Base-by-base conservation (phyloP, 108 stramenopile genomes). In the Bacterosira constricta region DNA sequence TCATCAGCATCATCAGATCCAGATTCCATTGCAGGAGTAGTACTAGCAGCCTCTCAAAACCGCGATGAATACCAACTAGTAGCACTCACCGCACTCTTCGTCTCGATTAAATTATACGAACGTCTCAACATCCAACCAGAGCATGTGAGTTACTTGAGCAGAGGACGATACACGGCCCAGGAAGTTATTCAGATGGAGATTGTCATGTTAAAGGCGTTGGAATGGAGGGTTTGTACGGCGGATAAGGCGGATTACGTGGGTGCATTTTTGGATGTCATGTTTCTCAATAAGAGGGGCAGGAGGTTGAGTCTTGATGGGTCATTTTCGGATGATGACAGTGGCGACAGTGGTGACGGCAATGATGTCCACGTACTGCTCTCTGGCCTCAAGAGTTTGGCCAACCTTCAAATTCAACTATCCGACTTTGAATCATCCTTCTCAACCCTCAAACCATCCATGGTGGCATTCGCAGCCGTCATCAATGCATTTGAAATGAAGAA, bases 11-110 rank as follows among this genome's bases (percentile, higher is more conserved):
- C 11, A 49, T 25, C 47, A 25, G 21, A 10, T 25, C 18, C 21
- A 25, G 0, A 49, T 25, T 25, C 7, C 47, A 25, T 49, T 25
- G 47, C 47, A 8, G 47, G 29, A 34, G 55, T 32, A 34, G 61
- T 62, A 15, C 2, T 62, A 13, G 38, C 61, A 13, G 68, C 68
- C 2, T 56, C 39, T 0, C 32, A 34, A 18, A 21, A 46, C 11
- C 38, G 79, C 25, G 79, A 80, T 31, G 71, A 73, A 31, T 80
- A 73, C 37, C 79, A 80, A 20, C 67, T 80, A 2, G 71, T 50
- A 4, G 79, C 79, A 2, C 66, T 80, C 0, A 80, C 79, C 10
- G 50, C 79, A 1, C 27, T 80, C 18, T 80, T 73, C 41, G 21
- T 80, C 21, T 34, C 79, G 21, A 69, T 80, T 50, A 80, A 80